phyloP scores from a whole-genome alignment of 164 flowering plant genomes.

The Protea cynaroides region DNA sequence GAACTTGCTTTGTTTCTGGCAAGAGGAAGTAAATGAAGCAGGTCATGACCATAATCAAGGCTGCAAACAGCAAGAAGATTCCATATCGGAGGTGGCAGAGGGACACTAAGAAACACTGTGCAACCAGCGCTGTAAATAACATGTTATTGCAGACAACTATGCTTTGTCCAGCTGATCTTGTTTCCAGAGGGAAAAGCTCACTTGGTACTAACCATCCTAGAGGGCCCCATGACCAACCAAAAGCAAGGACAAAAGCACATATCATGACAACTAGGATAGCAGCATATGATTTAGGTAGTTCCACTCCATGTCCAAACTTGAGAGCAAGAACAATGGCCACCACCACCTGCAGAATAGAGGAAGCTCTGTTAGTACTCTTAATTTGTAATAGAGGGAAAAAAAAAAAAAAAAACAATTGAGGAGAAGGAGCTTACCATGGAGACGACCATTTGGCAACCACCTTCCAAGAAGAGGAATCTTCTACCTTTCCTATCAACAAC shows the following conservation, averaged over 20 bases:
- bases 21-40: constrained; percentile 66
- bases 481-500: constrained; percentile 77
- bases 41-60: constrained; percentile 58
- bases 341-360: constrained; percentile 35
- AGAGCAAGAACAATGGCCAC: constrained; percentile 54
- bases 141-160: constrained; percentile 80
- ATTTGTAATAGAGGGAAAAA: background rate
- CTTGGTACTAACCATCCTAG: constrained; percentile 93
- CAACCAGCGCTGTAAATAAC: constrained; percentile 77
- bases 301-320: constrained; percentile 64
- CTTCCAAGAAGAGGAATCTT: constrained; percentile 75
- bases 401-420: background rate
- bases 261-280: constrained; percentile 55
- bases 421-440: constrained; percentile 46
- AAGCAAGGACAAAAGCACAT: constrained; percentile 60
- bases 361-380: background rate
- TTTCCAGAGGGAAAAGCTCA: constrained; percentile 89
- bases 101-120: constrained; percentile 70
- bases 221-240: constrained; percentile 85
- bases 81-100: constrained; percentile 78
- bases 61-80: constrained; percentile 74
- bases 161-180: constrained; percentile 88
- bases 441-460: constrained; percentile 68
- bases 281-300: constrained; percentile 46
- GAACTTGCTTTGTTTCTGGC: constrained; percentile 93